Evolutionary conservation across 495 filamentous ascomycete species (phyloP).

Genomic region (Penicillium verhagenii): DNA sequence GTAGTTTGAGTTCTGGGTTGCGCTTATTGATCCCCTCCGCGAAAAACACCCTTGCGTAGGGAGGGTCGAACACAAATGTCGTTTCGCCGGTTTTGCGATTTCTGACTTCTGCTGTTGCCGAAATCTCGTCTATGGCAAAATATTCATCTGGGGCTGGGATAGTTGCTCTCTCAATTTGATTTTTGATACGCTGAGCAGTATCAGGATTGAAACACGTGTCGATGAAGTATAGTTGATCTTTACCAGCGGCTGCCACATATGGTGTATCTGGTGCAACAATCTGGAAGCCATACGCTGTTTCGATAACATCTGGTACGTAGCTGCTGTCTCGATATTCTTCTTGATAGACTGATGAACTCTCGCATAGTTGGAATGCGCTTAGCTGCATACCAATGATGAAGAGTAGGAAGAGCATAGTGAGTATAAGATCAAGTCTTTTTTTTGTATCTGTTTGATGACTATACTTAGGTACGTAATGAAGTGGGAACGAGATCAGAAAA

Average conservation of each 20-base stretch:
- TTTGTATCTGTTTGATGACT: too few species aligned
- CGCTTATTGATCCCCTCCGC: conserved; percentile 15
- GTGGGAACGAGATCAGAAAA: too few species aligned
- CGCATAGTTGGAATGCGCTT: background rate
- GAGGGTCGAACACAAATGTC: conserved; percentile 15
- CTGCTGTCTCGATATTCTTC: conserved; percentile 13
- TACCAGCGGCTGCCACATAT: conserved; percentile 12
- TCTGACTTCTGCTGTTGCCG: conserved; percentile 11
- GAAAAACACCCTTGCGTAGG: conserved; percentile 15
- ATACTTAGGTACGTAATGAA: too few species aligned
- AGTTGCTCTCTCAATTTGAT: conserved; percentile 16
- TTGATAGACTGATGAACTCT: conserved; percentile 3
- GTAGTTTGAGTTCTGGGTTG: conserved; percentile 15
- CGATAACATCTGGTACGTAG: conserved; percentile 13
- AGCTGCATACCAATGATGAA: conserved; percentile 2
- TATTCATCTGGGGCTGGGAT: conserved; percentile 6
- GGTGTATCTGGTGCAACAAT: conserved; percentile 19
- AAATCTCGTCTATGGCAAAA: conserved; percentile 14
- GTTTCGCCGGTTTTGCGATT: conserved; percentile 12
- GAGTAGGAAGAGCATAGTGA: conserved; percentile 1
- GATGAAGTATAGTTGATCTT: conserved; percentile 17
- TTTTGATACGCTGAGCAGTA: conserved; percentile 14
- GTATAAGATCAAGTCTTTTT: background rate
- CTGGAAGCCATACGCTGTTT: conserved; percentile 12
- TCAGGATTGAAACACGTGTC: conserved; percentile 15